Conservation (phyloP, 2,329 filamentous ascomycete species). For the Scopulariopsis brevicaulis region DNA sequence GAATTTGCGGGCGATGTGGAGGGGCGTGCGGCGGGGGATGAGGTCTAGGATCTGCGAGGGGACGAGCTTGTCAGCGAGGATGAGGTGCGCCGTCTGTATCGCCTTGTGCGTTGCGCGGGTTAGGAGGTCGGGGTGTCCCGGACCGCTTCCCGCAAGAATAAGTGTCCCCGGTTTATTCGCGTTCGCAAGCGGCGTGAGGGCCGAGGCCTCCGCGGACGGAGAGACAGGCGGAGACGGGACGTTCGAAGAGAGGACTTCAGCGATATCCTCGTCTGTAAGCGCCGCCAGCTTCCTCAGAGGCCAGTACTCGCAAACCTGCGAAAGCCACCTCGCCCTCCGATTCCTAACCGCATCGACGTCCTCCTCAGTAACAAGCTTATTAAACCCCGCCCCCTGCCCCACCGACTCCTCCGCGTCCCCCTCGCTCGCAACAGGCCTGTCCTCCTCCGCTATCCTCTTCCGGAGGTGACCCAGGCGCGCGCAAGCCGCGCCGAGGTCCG, state of each 20-base stretch:
- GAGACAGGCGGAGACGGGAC: slow-evolving; percentile 13
- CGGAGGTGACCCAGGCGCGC: slow-evolving; percentile 65
- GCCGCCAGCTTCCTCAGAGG: slow-evolving; percentile 70
- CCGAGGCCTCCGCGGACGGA: background rate
- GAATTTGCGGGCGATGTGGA: slow-evolving; percentile 93
- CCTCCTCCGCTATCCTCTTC: slow-evolving; percentile 62
- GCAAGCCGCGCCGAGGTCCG: slow-evolving; percentile 65
- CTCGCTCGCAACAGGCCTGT: slow-evolving; percentile 25
- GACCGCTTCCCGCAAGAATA: slow-evolving; percentile 83
- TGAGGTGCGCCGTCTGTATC: slow-evolving; percentile 62
- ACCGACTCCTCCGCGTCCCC: slow-evolving; percentile 44
- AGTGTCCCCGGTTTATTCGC: slow-evolving; percentile 49
- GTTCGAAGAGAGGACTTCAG: slow-evolving; percentile 60
- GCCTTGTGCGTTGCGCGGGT: slow-evolving; percentile 73
- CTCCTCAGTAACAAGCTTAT: slow-evolving; percentile 64
- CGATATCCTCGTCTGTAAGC: slow-evolving; percentile 71
- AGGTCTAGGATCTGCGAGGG: slow-evolving; percentile 77
- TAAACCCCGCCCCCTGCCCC: slow-evolving; percentile 75
- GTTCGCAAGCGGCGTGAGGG: slow-evolving; percentile 10
- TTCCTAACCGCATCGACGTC: slow-evolving; percentile 66
- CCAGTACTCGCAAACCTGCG: slow-evolving; percentile 98
- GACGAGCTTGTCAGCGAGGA: slow-evolving; percentile 78
- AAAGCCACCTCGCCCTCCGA: slow-evolving; percentile 81
- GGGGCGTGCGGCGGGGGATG: slow-evolving; percentile 77
- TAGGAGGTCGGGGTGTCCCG: slow-evolving; percentile 83